phyloP scores from a whole-genome alignment of 1,284 basidiomycete species.

The Boletellus deceptivus region DNA sequence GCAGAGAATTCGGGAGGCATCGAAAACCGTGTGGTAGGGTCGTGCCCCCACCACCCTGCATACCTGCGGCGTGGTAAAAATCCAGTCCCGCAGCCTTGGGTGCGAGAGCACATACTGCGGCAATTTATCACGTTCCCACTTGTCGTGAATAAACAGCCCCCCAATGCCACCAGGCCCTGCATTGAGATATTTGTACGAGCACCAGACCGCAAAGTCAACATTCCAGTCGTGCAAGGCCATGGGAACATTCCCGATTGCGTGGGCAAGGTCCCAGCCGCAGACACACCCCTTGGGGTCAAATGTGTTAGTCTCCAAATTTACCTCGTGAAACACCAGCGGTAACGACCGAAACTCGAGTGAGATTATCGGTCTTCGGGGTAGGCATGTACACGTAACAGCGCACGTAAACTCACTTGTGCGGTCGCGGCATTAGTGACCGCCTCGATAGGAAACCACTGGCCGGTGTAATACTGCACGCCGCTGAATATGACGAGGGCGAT shows the following conservation, averaged over 20 bases:
- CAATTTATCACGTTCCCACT: constrained; percentile 60
- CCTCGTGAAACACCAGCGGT: constrained; percentile 4
- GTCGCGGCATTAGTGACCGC: constrained; percentile 83
- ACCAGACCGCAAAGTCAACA: constrained; percentile 97
- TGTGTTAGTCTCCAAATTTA: constrained; percentile 16
- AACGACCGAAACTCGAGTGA: constrained; percentile 8
- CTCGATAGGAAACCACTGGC: constrained; percentile 91
- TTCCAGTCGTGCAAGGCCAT: constrained; percentile 89
- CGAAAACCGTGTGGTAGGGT: constrained; percentile 81
- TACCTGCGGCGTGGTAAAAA: constrained; percentile 48
- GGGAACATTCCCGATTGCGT: constrained; percentile 93
- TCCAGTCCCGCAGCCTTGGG: constrained; percentile 9
- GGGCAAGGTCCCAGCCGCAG: constrained; percentile 95
- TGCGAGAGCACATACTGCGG: constrained; percentile 50
- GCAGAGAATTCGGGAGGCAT: constrained; percentile 87
- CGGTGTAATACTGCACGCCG: constrained; percentile 96
- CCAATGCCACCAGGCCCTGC: constrained; percentile 94
- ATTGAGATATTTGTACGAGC: constrained; percentile 97
- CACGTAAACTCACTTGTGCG: constrained; percentile 54
- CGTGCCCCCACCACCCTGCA: constrained; percentile 98
- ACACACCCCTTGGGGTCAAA: constrained; percentile 69
- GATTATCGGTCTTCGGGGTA: constrained; percentile 5
- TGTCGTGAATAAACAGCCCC: constrained; percentile 88
- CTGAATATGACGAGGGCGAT: constrained; percentile 90
- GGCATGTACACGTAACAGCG: constrained; percentile 29